Evolutionary conservation across 805 yeast genomes (phyloP), one percentile per base, ranked within the genome.

Genomic region (Crinitomyces ghanaensis): DNA sequence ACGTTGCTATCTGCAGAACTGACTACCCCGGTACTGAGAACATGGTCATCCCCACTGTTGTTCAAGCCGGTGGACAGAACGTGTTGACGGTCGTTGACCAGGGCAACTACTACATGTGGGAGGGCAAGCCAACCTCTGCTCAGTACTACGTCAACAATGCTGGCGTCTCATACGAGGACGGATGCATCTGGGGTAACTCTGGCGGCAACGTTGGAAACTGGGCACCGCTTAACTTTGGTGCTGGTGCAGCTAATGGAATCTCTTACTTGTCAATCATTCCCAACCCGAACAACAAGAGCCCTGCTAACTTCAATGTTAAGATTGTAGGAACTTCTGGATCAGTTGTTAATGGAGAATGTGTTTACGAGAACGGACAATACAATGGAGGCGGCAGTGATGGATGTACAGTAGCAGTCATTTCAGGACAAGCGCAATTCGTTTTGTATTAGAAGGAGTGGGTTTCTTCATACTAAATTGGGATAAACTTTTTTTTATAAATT

Each of bases 11-110:
- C 52, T 91, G 98, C 72, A 81, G 96, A 69, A 88, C 98, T 42
- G 98, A 88, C 60, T 88, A 88, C 74, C 98, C 98, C 54, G 98
- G 98, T 66, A 78, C 95, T 44, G 98, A 88, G 68, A 85, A 85
- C 72, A 91, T 88, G 97, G 93, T 77, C 46, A 70, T 88, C 42
- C 97, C 98, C 58, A 86, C 97, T 40, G 65, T 72, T 42, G 79
- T 86, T 34, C 58, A 56, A 21, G 80, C 78, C 39, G 95, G 94
- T 49, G 50, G 64, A 24, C 47, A 69, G 24, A 59, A 68, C 51
- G 77, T 79, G 37, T 64, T 85, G 47, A 68, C 95, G 34, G 93
- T 79, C 46, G 95, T 86, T 43, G 70, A 84, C 59, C 72, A 74
- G 56, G 77, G 65, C 45, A 51, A 66, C 43, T 88, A 88, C 72